Percentiles rank a stretch among this genome's conserved stretches.
phyloP scores from a whole-genome alignment of 2,329 filamentous ascomycete genomes.

The Pseudogymnoascus sp. region DNA sequence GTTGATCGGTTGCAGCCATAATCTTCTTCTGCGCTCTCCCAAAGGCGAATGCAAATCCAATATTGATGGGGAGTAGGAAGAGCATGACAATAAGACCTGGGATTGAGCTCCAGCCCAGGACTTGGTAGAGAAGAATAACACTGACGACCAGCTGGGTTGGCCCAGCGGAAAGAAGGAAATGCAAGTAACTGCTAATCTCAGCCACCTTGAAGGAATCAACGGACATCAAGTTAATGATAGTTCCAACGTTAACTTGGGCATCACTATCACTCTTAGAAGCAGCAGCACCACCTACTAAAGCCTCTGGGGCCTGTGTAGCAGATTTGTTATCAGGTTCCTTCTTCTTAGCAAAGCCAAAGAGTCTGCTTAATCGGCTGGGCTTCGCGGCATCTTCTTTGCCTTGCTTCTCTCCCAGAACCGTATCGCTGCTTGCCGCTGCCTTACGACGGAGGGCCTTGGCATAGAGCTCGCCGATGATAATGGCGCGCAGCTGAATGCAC shows the following conservation, averaged over 20 bases:
- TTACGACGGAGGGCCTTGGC: conserved; percentile 89
- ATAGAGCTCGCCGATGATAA: conserved; percentile 96
- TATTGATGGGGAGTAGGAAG: conserved; percentile 81
- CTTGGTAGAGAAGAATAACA: conserved; percentile 73
- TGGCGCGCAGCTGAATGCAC: conserved; percentile 84
- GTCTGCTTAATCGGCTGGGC: conserved; percentile 38
- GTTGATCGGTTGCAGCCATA: conserved; percentile 85
- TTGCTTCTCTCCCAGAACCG: conserved; percentile 54
- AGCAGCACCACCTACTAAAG: conserved; percentile 27
- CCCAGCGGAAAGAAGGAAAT: conserved; percentile 89
- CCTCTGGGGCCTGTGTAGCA: conserved; percentile 28
- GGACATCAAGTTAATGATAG: conserved; percentile 99
- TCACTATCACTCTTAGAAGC: conserved; percentile 38
- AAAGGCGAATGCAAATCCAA: conserved; percentile 80
- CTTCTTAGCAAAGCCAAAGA: conserved; percentile 48
- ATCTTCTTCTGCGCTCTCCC: conserved; percentile 82
- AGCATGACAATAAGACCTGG: conserved; percentile 89
- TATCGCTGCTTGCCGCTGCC: conserved; percentile 70
- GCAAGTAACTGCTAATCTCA: conserved; percentile 88
- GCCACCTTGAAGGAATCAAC: conserved; percentile 98
- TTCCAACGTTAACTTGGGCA: conserved; percentile 82
- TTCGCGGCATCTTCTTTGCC: conserved; percentile 41
- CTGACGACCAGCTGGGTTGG: conserved; percentile 82
- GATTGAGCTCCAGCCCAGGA: conserved; percentile 88
- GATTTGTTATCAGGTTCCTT: conserved; percentile 45